Evolutionary conservation across 2,329 filamentous ascomycete genomes (phyloP).

Genomic region (Fusarium devonianum): DNA sequence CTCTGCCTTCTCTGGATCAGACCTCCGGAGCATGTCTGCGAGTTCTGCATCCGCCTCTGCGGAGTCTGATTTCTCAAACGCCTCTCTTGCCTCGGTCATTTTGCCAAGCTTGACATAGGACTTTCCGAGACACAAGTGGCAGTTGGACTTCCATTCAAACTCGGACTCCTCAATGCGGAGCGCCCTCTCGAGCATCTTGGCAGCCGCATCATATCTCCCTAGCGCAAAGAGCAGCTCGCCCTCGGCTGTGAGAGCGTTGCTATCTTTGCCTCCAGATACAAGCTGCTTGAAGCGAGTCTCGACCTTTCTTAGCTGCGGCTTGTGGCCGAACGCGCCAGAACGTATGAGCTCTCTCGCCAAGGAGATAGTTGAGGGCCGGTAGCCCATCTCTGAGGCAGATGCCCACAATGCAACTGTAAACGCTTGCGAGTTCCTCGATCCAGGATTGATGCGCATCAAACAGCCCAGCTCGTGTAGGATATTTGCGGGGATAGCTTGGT

Average conservation of each 20-base stretch:
- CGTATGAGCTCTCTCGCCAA: constrained; percentile 35
- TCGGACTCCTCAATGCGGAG: constrained; percentile 21
- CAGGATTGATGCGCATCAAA: constrained; percentile 31
- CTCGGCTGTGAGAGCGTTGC: constrained; percentile 47
- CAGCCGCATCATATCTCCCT: constrained; percentile 37
- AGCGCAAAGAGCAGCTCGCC: constrained; percentile 41
- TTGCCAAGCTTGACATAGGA: constrained; percentile 34
- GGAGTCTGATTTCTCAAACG: constrained; percentile 34
- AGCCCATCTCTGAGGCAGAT: constrained; percentile 44
- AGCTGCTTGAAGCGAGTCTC: constrained; percentile 45
- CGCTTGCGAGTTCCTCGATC: constrained; percentile 5
- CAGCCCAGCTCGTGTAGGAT: constrained; percentile 42
- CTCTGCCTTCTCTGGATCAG: constrained; percentile 34
- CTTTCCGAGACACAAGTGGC: constrained; percentile 40
- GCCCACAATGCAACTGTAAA: constrained; percentile 42
- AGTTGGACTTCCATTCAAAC: constrained; percentile 42
- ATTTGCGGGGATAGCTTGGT: constrained; percentile 26
- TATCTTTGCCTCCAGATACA: constrained; percentile 41
- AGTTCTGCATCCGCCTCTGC: constrained; percentile 41
- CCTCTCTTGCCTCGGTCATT: constrained; percentile 32
- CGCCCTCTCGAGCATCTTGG: constrained; percentile 36
- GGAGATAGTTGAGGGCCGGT: constrained; percentile 44
- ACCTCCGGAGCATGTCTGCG: constrained; percentile 34
- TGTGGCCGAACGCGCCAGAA: constrained; percentile 29
- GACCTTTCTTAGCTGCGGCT: constrained; percentile 20